Evolutionary conservation across 768 basidiomycete genomes (phyloP).

Genomic region (Grammothele lineata): DNA sequence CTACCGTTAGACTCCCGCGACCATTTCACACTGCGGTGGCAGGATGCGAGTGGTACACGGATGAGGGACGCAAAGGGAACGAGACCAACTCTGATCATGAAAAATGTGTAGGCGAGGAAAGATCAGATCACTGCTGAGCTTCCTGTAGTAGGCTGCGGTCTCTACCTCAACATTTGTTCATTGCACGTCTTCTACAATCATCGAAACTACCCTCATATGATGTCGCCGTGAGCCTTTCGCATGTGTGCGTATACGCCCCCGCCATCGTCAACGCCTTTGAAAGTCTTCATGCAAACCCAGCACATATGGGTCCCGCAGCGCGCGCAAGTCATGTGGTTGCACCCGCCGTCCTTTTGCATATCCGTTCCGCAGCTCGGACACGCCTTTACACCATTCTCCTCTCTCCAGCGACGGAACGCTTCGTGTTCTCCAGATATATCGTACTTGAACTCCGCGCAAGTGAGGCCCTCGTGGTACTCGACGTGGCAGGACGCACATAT

Average conservation of each 20-base stretch:
- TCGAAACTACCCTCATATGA: too few relatives aligned
- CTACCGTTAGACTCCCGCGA: too few relatives aligned
- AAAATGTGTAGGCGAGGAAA: too few relatives aligned
- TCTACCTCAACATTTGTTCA: too few relatives aligned
- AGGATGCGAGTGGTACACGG: too few relatives aligned
- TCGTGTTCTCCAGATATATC: constrained; percentile 5
- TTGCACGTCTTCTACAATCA: too few relatives aligned
- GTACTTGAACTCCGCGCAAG: constrained; percentile 28
- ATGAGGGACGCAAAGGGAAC: too few relatives aligned
- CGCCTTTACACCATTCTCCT: constrained; percentile 28
- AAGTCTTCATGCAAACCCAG: constrained; percentile 36
- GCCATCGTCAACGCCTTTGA: constrained; percentile 25
- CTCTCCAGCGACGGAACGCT: constrained; percentile 24
- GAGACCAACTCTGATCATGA: too few relatives aligned
- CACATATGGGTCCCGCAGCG: constrained; percentile 35
- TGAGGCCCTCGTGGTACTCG: constrained; percentile 38
- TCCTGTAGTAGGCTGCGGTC: too few relatives aligned
- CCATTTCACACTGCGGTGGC: too few relatives aligned
- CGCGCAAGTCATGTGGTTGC: constrained; percentile 37
- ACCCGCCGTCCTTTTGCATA: constrained; percentile 35
- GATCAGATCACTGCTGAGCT: too few relatives aligned
- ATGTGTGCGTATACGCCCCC: constrained; percentile 24
- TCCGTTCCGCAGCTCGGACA: constrained; percentile 34
- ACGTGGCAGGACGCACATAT: constrained; percentile 38
- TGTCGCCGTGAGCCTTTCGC: too few relatives aligned